A percentile compares a stretch with the other conserved stretches of the same genome.
phyloP scores from a whole-genome alignment of 2,329 filamentous ascomycete species.

The Alternaria viburni region DNA sequence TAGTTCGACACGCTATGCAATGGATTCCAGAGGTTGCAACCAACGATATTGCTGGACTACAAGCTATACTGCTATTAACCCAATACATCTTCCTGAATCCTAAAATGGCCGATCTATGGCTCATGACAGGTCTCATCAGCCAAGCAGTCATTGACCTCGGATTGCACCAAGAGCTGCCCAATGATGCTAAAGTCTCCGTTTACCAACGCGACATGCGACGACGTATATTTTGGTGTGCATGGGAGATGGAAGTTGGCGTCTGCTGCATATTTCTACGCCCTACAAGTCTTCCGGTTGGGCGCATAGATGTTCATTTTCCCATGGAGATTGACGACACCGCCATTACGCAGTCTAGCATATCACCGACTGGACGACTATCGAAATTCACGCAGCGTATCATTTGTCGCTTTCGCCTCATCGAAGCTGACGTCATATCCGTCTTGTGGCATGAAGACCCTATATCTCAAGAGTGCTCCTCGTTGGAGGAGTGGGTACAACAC shows the following conservation, averaged over 20 bases:
- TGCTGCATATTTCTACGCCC: slow-evolving; percentile 43
- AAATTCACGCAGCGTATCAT: slow-evolving; percentile 46
- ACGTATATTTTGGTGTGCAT: slow-evolving; percentile 47
- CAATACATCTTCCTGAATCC: slow-evolving; percentile 48
- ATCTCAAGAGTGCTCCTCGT: slow-evolving; percentile 28
- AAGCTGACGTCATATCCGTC: slow-evolving; percentile 43
- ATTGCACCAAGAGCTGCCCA: slow-evolving; percentile 45
- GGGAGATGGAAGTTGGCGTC: slow-evolving; percentile 48
- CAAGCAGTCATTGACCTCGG: slow-evolving; percentile 47
- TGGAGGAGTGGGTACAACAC: slow-evolving; percentile 39
- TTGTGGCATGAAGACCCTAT: slow-evolving; percentile 41
- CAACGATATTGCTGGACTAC: slow-evolving; percentile 44
- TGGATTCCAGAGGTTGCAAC: slow-evolving; percentile 46
- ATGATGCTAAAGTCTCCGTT: slow-evolving; percentile 30
- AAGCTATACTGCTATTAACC: slow-evolving; percentile 44
- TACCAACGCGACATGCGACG: slow-evolving; percentile 48
- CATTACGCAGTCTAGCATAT: slow-evolving; percentile 36
- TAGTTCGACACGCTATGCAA: slow-evolving; percentile 46
- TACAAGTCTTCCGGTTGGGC: slow-evolving; percentile 38
- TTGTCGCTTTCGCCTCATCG: slow-evolving; percentile 43
- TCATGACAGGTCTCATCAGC: slow-evolving; percentile 45
- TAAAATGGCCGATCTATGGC: slow-evolving; percentile 46
- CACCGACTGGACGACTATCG: slow-evolving; percentile 36
- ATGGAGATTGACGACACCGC: slow-evolving; percentile 43
- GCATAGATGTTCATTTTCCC: slow-evolving; percentile 41